Evolutionary conservation across 2,329 filamentous ascomycete genomes (phyloP), one percentile per base, ranked within the genome.

Genomic region (Drechslerella coelobrocha): DNA sequence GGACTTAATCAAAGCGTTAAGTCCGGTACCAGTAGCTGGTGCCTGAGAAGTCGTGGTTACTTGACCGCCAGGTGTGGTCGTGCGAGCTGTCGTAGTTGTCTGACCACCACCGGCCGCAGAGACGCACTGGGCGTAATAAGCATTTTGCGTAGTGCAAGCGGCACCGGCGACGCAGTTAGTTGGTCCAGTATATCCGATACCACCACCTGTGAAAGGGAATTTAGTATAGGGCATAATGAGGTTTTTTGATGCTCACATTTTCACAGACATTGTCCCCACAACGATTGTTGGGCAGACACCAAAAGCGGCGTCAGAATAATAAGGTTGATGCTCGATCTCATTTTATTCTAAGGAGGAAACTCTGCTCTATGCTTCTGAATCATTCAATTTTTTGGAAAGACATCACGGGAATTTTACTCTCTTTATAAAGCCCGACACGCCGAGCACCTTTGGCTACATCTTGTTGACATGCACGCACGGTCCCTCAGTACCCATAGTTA

Each of bases 121-220:
- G 55, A 72, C 53, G 53, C 76, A 77, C 69, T 76, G 75, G 19
- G 72, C 73, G 50, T 76, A 75, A 60, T 73, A 76, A 10, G 62
- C 34, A 56, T 75, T 75, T 34, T 51, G 43, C 12, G 72, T 62
- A 9, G 53, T 63, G 52, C 75, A 76, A 29, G 54, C 41, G 7
- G 63, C 72, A 9, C 72, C 71, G 23, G 73, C 48, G 43, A 71
- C 73, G 57, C 74, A 76, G 31, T 61, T 68, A 8, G 72, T 76
- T 8, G 62, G 53, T 1, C 74, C 73, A 52, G 61, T 59, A 26
- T 60, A 72, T 29, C 74, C 73, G 31, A 72, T 65, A 14, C 82
- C 82, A 74, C 81, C 82, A 74, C 81, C 76, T 78, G 27, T 61
- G 23, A 10, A 47, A 27, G 19, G 7, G 2, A 39, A 6, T 14